These are phyloP conservation scores for Aurinia saxatilis DNA, from an alignment of 345 rosid species.

Conservation along the genomic window DNA sequence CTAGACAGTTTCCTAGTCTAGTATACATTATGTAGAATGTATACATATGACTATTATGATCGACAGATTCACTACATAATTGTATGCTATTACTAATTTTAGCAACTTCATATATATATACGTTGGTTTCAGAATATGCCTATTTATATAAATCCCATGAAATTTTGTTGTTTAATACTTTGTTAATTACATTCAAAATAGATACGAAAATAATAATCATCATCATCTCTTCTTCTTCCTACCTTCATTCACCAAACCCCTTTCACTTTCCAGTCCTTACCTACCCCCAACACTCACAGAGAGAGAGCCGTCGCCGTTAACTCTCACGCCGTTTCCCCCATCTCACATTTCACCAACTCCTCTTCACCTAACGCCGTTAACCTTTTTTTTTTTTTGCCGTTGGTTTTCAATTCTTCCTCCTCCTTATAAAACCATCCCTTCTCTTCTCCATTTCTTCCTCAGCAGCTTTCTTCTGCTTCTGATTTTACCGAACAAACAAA, in stretches of 20 bases:
- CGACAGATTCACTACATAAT: too few species aligned
- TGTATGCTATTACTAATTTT: too few species aligned
- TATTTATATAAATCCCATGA: too few species aligned
- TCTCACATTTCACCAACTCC: slow-evolving; percentile 18
- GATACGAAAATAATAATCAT: not conserved
- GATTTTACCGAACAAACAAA: not conserved
- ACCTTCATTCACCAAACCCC: slow-evolving; percentile 29
- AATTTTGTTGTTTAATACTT: not conserved
- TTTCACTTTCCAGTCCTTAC: slow-evolving; percentile 11
- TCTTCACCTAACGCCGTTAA: slow-evolving; percentile 16
- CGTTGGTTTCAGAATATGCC: too few species aligned
- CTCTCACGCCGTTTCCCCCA: slow-evolving; percentile 5
- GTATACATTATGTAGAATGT: too few species aligned
- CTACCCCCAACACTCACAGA: slow-evolving; percentile 21
- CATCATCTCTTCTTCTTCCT: too few species aligned
- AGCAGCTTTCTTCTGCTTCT: slow-evolving; percentile 19
- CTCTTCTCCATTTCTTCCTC: not conserved
- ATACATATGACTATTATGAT: too few species aligned
- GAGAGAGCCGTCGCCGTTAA: slow-evolving; percentile 3
- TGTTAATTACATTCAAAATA: not conserved
- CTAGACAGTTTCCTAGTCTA: too few species aligned
- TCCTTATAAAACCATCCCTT: slow-evolving; percentile 15
- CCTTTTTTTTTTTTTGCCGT: not conserved
- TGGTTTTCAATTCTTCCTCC: slow-evolving; percentile 13
- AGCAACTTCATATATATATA: too few species aligned